Conservation (phyloP, 306 rosid genomes). For the Nissolia schottii region DNA sequence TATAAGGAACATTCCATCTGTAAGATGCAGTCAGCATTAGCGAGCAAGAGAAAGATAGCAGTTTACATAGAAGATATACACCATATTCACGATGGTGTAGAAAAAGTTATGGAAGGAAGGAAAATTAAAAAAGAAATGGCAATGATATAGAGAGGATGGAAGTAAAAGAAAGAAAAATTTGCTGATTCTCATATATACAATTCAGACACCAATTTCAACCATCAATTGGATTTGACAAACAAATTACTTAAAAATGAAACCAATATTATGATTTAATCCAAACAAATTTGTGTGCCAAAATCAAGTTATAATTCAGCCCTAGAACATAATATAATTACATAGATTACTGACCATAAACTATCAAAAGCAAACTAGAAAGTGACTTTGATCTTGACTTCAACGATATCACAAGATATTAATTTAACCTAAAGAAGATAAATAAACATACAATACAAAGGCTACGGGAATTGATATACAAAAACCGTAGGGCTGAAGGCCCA, state of each 20-base stretch:
- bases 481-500: not conserved
- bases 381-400: not conserved
- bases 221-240: not conserved
- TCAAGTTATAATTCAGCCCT: not conserved
- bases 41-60: slow-evolving; percentile 3
- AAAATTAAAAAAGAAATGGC: not conserved
- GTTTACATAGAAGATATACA: slow-evolving; percentile 1
- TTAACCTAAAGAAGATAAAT: not conserved
- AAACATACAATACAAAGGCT: not conserved
- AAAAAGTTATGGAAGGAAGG: not conserved
- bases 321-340: not conserved
- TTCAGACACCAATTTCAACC: not conserved
- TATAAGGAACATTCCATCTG: slow-evolving; percentile 78
- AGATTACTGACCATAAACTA: not conserved
- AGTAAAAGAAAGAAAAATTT: not conserved
- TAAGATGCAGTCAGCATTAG: slow-evolving; percentile 31
- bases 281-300: not conserved
- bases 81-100: not conserved
- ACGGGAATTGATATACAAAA: not conserved
- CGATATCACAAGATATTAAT: not conserved
- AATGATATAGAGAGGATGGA: slow-evolving; percentile 5
- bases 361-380: not conserved
- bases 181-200: not conserved
- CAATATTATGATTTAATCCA: not conserved
- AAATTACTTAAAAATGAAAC: not conserved